Evolutionary conservation across 2,329 filamentous ascomycete species (phyloP).

Genomic region (Sclerotinia nivalis): DNA sequence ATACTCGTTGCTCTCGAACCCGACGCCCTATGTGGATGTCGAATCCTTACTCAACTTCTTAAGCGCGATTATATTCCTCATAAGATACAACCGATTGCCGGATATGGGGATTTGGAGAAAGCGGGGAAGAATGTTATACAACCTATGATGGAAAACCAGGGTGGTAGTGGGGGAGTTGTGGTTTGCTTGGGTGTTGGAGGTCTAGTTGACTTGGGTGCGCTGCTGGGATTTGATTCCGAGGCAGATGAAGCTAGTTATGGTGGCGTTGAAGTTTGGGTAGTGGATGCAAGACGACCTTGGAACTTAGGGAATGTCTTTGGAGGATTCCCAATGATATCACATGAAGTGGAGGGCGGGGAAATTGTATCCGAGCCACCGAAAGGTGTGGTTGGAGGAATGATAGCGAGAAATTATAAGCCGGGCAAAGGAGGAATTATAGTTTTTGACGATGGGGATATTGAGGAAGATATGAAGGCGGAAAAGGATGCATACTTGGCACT

Average conservation of each 20-base stretch:
- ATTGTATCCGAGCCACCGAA: conserved; percentile 51
- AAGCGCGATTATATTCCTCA: conserved; percentile 98
- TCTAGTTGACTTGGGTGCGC: conserved; percentile 79
- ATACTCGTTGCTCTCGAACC: conserved; percentile 92
- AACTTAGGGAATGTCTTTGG: conserved; percentile 93
- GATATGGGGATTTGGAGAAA: conserved; percentile 84
- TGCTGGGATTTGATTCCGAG: conserved; percentile 72
- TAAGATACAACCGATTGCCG: conserved; percentile 92
- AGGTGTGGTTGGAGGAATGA: conserved; percentile 72
- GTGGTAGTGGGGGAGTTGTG: conserved; percentile 84
- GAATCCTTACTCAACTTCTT: conserved; percentile 87
- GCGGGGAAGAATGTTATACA: conserved; percentile 76
- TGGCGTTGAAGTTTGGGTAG: conserved; percentile 92
- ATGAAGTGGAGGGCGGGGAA: conserved; percentile 48
- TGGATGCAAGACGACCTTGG: conserved; percentile 91
- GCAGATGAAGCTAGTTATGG: conserved; percentile 67
- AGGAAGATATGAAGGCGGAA: conserved; percentile 74
- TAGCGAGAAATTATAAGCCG: conserved; percentile 70
- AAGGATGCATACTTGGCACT: conserved; percentile 82
- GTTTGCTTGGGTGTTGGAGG: conserved; percentile 92
- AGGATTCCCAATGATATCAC: conserved; percentile 56
- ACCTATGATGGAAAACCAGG: conserved; percentile 82
- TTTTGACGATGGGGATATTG: conserved; percentile 94
- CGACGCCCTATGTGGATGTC: conserved; percentile 91
- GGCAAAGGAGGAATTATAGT: conserved; percentile 88